These are phyloP conservation scores for Tricladium varicosporioides DNA, from an alignment of 2,329 filamentous ascomycete genomes.

Conservation along the genomic window DNA sequence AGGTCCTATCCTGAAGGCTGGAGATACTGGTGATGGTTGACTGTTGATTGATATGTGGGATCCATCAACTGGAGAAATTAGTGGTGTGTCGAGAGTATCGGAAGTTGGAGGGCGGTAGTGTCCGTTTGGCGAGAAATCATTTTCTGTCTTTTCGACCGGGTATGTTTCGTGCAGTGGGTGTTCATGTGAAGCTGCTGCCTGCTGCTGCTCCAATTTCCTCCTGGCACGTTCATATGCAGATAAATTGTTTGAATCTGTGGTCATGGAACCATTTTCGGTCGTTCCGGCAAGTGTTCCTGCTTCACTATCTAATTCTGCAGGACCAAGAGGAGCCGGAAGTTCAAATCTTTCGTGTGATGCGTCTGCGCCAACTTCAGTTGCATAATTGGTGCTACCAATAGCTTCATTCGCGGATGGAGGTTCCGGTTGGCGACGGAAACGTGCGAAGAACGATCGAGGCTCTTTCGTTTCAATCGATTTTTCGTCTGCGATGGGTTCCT, in stretches of 20 bases:
- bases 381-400: conserved; percentile 51
- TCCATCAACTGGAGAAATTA: conserved; percentile 20
- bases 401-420: conserved; percentile 47
- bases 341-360: conserved; percentile 27
- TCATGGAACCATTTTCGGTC: conserved; percentile 20
- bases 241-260: conserved; percentile 37
- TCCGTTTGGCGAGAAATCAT: conserved; percentile 29
- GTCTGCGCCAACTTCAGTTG: conserved; percentile 29
- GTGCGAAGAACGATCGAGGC: conserved; percentile 45
- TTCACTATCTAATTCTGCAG: conserved; percentile 30
- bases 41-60: conserved; percentile 11
- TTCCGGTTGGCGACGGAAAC: conserved; percentile 43
- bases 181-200: conserved; percentile 48
- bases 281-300: conserved; percentile 23
- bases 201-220: conserved; percentile 50
- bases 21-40: conserved; percentile 22
- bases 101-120: conserved; percentile 36
- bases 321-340: conserved; percentile 24
- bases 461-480: conserved; percentile 28
- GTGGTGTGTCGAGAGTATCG: conserved; percentile 15
- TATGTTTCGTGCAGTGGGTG: conserved; percentile 27
- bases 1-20: conserved; percentile 16
- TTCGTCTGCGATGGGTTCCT: conserved; percentile 27
- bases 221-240: conserved; percentile 51
- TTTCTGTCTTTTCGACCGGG: conserved; percentile 31